These are phyloP conservation scores for Cicer bijugum DNA, from an alignment of 306 rosid species.

Conservation along the genomic window DNA sequence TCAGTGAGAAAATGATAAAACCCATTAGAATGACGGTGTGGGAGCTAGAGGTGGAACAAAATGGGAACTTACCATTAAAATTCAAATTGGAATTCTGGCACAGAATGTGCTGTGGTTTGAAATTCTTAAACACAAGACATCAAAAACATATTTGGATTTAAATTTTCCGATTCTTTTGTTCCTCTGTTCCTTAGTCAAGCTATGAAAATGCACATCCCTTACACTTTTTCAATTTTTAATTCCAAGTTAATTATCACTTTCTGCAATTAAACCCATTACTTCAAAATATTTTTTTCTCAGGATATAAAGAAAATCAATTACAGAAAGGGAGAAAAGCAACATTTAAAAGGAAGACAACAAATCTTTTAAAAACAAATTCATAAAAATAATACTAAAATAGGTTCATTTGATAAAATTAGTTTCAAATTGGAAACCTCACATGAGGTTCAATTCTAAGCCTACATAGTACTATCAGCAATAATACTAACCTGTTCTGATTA, in stretches of 20 bases:
- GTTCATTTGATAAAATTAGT: conserved; percentile 7
- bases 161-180: conserved; percentile 4
- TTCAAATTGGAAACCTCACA: conserved; percentile 21
- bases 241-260: conserved; percentile 9
- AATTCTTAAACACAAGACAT: conserved; percentile 8
- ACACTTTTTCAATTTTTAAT: not conserved
- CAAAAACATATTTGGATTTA: not conserved
- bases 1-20: not conserved
- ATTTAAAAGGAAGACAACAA: not conserved
- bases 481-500: conserved; percentile 66
- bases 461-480: not conserved
- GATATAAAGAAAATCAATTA: not conserved
- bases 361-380: conserved; percentile 16
- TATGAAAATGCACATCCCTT: not conserved
- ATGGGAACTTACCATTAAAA: not conserved
- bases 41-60: not conserved
- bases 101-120: not conserved
- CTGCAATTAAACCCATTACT: conserved; percentile 4
- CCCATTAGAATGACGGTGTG: not conserved
- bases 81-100: conserved; percentile 6
- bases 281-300: not conserved
- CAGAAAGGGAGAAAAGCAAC: not conserved
- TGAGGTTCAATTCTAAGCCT: conserved; percentile 32
- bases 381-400: not conserved
- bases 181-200: not conserved